Evolutionary conservation across 2,329 filamentous ascomycete genomes (phyloP).

Genomic region (Aureobasidium sp.): DNA sequence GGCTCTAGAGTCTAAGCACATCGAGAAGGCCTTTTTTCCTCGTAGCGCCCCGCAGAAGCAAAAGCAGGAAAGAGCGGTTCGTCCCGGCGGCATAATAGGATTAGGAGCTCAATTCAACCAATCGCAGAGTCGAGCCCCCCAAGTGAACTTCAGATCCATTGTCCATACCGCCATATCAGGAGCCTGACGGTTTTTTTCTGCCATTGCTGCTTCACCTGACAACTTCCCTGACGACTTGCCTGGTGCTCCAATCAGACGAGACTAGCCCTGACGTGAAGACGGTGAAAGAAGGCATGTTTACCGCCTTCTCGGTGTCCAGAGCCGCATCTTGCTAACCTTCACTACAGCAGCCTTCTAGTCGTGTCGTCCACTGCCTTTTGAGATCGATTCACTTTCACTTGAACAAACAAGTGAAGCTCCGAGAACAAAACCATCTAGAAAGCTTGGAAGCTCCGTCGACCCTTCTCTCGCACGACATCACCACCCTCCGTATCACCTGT

Average conservation of each 20-base stretch:
- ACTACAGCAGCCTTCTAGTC: background rate
- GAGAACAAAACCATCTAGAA: background rate
- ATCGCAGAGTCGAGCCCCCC: constrained; percentile 9
- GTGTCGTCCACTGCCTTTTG: background rate
- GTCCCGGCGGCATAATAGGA: constrained; percentile 6
- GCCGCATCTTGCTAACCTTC: constrained; percentile 6
- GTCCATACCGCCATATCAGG: constrained; percentile 7
- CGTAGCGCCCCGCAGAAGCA: constrained; percentile 7
- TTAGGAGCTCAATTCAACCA: constrained; percentile 11
- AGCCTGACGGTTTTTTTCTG: constrained; percentile 3
- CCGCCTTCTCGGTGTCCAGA: background rate
- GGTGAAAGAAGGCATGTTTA: constrained; percentile 11
- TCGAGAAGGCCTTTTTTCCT: background rate
- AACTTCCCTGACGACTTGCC: background rate
- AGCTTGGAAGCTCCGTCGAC: background rate
- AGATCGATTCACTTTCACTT: background rate
- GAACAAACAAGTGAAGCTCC: background rate
- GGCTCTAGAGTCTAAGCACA: background rate
- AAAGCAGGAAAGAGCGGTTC: constrained; percentile 9
- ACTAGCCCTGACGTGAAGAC: background rate
- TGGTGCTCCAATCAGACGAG: background rate
- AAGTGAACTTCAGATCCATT: constrained; percentile 5
- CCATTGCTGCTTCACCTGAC: background rate
- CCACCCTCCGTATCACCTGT: background rate
- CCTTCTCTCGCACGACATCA: constrained; percentile 4